These are phyloP conservation scores for Tricholoma bakamatsutake DNA, from an alignment of 768 basidiomycete genomes.

Conservation along the genomic window DNA sequence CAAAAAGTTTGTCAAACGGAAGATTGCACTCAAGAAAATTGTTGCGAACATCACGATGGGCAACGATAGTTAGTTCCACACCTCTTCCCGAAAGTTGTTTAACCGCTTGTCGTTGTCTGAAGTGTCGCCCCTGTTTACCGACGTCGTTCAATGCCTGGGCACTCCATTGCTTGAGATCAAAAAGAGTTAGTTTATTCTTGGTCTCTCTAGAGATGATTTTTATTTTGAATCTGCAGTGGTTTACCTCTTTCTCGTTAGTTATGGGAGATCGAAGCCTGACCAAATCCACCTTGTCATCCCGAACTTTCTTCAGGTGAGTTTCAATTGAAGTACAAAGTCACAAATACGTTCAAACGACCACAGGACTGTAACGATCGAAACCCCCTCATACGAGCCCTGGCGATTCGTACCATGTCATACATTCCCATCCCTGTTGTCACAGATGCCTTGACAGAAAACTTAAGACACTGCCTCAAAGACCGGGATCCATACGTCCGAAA, in stretches of 20 bases:
- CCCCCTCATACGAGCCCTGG: slow-evolving; percentile 92
- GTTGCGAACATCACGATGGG: slow-evolving; percentile 99
- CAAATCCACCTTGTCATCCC: slow-evolving; percentile 90
- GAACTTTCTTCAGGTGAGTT: slow-evolving; percentile 76
- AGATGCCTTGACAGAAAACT: slow-evolving; percentile 80
- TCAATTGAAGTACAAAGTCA: not conserved
- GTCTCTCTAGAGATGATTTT: not conserved
- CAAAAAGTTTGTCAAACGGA: slow-evolving; percentile 92
- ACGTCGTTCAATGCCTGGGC: slow-evolving; percentile 92
- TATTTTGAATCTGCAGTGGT: slow-evolving; percentile 60
- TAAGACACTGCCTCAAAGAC: slow-evolving; percentile 90
- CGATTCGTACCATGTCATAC: slow-evolving; percentile 99
- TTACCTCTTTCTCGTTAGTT: slow-evolving; percentile 95
- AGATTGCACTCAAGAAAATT: slow-evolving; percentile 93
- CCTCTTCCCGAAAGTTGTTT: slow-evolving; percentile 15
- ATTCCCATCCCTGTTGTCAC: slow-evolving; percentile 90
- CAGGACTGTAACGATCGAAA: slow-evolving; percentile 96
- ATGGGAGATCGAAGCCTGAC: slow-evolving; percentile 90
- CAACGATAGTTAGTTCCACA: slow-evolving; percentile 80
- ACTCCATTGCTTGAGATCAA: slow-evolving; percentile 96
- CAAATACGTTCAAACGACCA: slow-evolving; percentile 2
- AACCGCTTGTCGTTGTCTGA: slow-evolving; percentile 14
- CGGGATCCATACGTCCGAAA: slow-evolving; percentile 97
- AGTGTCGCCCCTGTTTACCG: slow-evolving; percentile 96
- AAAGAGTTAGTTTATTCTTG: slow-evolving; percentile 68